Conservation (phyloP, 2,329 filamentous ascomycete species). For the Phoma sp. region DNA sequence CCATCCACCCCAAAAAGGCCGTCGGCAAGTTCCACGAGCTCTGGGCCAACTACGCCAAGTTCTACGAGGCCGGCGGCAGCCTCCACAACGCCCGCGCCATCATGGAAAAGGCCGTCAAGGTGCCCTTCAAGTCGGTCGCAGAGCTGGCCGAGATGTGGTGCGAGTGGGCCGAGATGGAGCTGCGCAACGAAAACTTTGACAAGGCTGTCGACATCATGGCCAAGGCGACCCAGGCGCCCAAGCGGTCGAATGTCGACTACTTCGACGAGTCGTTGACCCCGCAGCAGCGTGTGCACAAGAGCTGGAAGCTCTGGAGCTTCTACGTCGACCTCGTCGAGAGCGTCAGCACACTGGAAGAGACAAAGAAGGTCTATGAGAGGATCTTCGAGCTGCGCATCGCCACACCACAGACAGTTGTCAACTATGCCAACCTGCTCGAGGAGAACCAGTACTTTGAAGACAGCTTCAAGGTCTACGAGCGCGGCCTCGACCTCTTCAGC, state of each 20-base stretch:
- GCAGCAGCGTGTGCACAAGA: conserved; percentile 97
- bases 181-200: conserved; percentile 95
- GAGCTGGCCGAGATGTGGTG: conserved; percentile 99
- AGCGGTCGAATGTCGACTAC: conserved; percentile 97
- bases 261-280: conserved; percentile 94
- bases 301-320: conserved; percentile 99
- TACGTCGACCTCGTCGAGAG: conserved; percentile 98
- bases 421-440: conserved; percentile 94
- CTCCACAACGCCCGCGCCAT: conserved; percentile 86
- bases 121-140: conserved; percentile 96
- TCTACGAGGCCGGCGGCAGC: conserved; percentile 90
- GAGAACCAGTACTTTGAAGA: conserved; percentile 96
- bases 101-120: conserved; percentile 97
- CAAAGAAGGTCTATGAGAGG: conserved; percentile 90
- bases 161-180: conserved; percentile 98
- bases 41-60: conserved; percentile 96
- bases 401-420: conserved; percentile 97
- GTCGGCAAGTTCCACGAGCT: conserved; percentile 92
- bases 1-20: conserved; percentile 92
- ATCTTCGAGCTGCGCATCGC: conserved; percentile 98
- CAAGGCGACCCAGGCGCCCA: conserved; percentile 95
- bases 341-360: conserved; percentile 88
- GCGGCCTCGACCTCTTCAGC: conserved; percentile 95
- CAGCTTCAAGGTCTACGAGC: conserved; percentile 96
- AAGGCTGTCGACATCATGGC: conserved; percentile 95